Percentiles rank a stretch among this genome's conserved stretches.
Evolutionary conservation across 208 protist species (phyloP).

Genomic region (Endotrypanum monterogeii): DNA sequence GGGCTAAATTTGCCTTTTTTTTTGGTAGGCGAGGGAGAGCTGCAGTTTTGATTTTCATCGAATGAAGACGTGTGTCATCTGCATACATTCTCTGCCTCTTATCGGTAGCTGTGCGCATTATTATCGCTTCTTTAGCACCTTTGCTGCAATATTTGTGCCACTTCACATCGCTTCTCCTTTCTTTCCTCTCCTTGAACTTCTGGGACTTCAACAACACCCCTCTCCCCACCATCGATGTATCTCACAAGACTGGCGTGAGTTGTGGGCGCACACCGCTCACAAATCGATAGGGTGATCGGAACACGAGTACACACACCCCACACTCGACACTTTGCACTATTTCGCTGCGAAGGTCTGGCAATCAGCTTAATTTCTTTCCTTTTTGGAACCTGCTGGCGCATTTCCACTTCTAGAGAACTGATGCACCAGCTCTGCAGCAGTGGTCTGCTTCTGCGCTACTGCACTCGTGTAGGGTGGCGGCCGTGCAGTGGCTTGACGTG

Average conservation of each 20-base stretch:
- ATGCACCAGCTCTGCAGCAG: background rate
- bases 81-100: background rate
- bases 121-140: background rate
- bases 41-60: background rate
- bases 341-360: no score
- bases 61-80: background rate
- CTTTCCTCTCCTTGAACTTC: background rate
- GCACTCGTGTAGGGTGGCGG: background rate
- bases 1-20: background rate
- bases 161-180: background rate
- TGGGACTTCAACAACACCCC: no score
- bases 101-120: background rate
- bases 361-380: no score
- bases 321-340: no score
- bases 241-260: background rate
- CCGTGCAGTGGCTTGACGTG: background rate
- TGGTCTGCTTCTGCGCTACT: background rate
- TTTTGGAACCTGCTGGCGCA: background rate
- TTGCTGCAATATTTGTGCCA: background rate
- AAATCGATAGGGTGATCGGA: background rate
- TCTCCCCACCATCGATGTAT: background rate
- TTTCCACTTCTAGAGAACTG: background rate
- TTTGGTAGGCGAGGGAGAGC: background rate
- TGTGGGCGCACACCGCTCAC: background rate
- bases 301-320: no score